Percentiles rank a stretch among this genome's conserved stretches.
Conservation (phyloP, 1,139 yeast genomes). For the Debaryomyces subglobosus region DNA sequence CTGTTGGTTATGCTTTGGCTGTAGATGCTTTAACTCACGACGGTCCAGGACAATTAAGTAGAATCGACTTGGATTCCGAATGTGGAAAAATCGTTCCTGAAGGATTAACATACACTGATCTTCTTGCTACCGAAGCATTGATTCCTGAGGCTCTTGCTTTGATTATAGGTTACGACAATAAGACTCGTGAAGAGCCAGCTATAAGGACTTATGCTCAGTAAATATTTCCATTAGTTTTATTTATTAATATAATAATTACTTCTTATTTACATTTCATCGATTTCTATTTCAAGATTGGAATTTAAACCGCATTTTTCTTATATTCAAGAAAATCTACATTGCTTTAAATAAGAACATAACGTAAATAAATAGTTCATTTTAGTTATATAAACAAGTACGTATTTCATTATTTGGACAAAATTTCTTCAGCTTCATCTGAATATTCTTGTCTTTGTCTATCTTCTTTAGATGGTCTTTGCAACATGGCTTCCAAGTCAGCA, state of each 20-base stretch:
- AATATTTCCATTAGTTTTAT: background rate
- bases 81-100: constrained; percentile 1
- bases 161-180: background rate
- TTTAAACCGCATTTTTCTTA: too few species aligned
- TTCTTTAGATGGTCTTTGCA: constrained; percentile 52
- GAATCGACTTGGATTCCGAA: constrained; percentile 6
- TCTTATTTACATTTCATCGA: too few species aligned
- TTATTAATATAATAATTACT: background rate
- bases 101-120: background rate
- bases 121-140: constrained; percentile 1
- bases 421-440: constrained; percentile 29
- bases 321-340: background rate
- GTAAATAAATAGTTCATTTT: background rate
- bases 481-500: constrained; percentile 50
- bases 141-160: background rate
- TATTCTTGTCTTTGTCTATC: constrained; percentile 54
- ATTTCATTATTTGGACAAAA: constrained; percentile 30
- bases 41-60: constrained; percentile 5
- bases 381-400: background rate
- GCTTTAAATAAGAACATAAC: background rate
- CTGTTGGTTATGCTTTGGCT: constrained; percentile 6
- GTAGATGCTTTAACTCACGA: constrained; percentile 7
- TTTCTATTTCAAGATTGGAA: background rate
- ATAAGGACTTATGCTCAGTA: constrained; percentile 1
- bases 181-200: background rate